Base-by-base conservation (phyloP, 2,329 filamentous ascomycete species). In the Diplodia scrobiculata region DNA sequence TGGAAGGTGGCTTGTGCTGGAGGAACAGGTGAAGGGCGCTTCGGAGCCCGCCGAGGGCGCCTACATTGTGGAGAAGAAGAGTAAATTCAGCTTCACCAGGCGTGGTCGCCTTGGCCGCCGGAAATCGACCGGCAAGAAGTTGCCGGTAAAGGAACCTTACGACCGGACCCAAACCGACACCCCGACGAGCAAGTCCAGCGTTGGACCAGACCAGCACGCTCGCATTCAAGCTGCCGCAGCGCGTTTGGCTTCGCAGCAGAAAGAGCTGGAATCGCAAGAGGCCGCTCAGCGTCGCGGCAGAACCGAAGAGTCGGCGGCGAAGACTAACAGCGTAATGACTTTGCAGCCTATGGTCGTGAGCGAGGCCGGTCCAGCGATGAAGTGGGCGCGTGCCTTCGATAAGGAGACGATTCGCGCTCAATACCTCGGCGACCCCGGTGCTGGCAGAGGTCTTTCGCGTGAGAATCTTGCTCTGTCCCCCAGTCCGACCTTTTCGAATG, bases 361-460 rank as follows among this genome's bases (percentile, higher is more conserved):
- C 63, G 95, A 97, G 76, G 94, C 93, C 19, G 95, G 91, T 9
- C 91, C 92, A 27, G 95, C 95, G 0, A 89, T 99, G 88, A 96
- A 97, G 77, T 99, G 95, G 95, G 92, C 94, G 36, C 96, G 87
- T 84, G 92, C 92, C 72, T 98, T 97, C 75, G 95, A 98, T 79
- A 96, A 95, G 79, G 89, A 95, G 72, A 84, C 89, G 7, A 89
- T 96, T 68, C 88, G 92, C 64, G 88, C 91, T 69, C 88, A 91
- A n/a, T 98, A 98, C 77, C 83, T 98, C 62, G 86, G 87, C 53
- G 89, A 96, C 74, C 81, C 80, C 55, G 86, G 84, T 70, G 88
- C 90, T 50, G 92, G 93, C 25, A 90, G 86, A 67, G 91, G 91
- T 13, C 29, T 63, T 11, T 82, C 80, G 1, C 78, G 80, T 48